Evolutionary conservation across 176 grass and related monocot species (phyloP).

Genomic region (Typha latifolia): DNA sequence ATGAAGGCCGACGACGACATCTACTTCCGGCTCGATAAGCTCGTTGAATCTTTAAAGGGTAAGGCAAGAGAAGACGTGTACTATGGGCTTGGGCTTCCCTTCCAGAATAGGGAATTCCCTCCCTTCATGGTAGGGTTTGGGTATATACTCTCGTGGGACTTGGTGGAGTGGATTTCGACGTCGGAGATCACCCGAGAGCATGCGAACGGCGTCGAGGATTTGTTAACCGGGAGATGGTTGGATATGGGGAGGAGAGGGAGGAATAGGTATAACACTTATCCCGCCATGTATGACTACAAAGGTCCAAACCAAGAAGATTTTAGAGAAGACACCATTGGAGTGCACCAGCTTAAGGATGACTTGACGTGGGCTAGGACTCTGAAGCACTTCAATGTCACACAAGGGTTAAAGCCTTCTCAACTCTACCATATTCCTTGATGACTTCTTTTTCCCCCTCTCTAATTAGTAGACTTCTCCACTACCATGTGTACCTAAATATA

Average conservation of each 20-base stretch:
- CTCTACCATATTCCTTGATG: slow-evolving; percentile 7
- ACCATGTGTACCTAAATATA: too few relatives aligned
- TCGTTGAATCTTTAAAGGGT: slow-evolving; percentile 33
- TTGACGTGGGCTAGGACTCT: slow-evolving; percentile 42
- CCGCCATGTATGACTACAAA: slow-evolving; percentile 71
- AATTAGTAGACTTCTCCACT: neutral
- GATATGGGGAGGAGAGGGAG: slow-evolving; percentile 43
- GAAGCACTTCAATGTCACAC: slow-evolving; percentile 51
- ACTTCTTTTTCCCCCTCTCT: neutral
- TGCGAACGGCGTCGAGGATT: slow-evolving; percentile 39
- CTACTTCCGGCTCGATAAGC: slow-evolving; percentile 51
- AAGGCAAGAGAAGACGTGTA: slow-evolving; percentile 57
- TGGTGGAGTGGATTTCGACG: slow-evolving; percentile 63
- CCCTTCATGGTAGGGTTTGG: slow-evolving; percentile 84
- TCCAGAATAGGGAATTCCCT: slow-evolving; percentile 25
- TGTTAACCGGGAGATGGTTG: slow-evolving; percentile 58
- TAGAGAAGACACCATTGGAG: slow-evolving; percentile 42
- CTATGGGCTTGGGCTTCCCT: slow-evolving; percentile 43
- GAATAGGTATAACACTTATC: slow-evolving; percentile 52
- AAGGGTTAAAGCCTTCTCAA: slow-evolving; percentile 24
- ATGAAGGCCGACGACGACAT: slow-evolving; percentile 89
- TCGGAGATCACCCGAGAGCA: slow-evolving; percentile 38
- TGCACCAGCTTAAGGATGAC: slow-evolving; percentile 65
- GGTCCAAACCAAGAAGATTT: slow-evolving; percentile 37
- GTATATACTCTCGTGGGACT: slow-evolving; percentile 76